These are phyloP conservation scores for Populus hybrid DNA, from an alignment of 441 rosid genomes.

Conservation along the genomic window DNA sequence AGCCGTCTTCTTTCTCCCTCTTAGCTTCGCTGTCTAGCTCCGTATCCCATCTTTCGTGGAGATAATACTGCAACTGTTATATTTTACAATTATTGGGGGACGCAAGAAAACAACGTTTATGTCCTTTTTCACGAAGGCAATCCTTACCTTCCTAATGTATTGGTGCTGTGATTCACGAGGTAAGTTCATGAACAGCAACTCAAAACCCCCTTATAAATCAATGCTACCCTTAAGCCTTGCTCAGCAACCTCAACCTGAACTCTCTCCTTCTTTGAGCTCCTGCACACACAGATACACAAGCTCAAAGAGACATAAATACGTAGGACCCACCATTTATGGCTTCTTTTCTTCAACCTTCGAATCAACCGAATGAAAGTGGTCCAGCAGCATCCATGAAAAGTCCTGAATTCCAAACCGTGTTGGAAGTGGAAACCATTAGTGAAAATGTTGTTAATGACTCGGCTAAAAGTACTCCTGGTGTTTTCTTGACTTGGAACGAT, in stretches of 20 bases:
- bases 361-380: not conserved
- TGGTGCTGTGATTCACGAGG: too few relatives aligned
- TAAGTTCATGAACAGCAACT: not conserved
- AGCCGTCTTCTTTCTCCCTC: too few relatives aligned
- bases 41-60: too few relatives aligned
- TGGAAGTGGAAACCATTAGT: not conserved
- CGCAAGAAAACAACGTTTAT: too few relatives aligned
- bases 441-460: not conserved
- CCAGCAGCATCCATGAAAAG: not conserved
- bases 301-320: too few relatives aligned
- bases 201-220: not conserved
- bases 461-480: not conserved
- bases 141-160: too few relatives aligned
- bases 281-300: not conserved
- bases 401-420: not conserved
- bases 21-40: too few relatives aligned
- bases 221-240: not conserved
- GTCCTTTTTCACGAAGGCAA: too few relatives aligned
- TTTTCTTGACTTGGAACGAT: slow-evolving; percentile 48
- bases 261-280: not conserved
- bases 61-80: too few relatives aligned
- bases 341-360: not conserved
- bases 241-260: not conserved
- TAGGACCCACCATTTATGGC: not conserved
- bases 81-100: too few relatives aligned